Evolutionary conservation across 1,284 basidiomycete genomes (phyloP), one percentile per base, ranked within the genome.

Genomic region (Trametes hirsuta): DNA sequence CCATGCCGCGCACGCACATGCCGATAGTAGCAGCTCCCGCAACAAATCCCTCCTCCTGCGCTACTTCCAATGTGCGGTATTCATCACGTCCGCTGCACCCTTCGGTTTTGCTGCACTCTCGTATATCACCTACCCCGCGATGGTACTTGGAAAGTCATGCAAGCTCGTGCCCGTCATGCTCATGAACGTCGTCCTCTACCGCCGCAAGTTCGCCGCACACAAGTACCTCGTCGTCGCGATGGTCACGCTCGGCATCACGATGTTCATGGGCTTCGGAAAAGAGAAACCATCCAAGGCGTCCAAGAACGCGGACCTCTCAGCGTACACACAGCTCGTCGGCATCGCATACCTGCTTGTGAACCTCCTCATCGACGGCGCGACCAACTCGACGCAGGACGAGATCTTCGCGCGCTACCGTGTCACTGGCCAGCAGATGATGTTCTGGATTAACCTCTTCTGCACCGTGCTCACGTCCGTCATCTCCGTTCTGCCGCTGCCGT

Each of bases 341-440:
- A 78, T 94, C 39, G 71, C 79, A 3, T 91, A 95, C 71, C 83
- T 95, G 14, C 77, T 94, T 50, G 82, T 93, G 71, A 98, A 98
- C 77, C 84, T 99, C 25, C 77, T 92, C 18, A 83, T 99, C 49
- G 97, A 99, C 74, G 97, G 97, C 22, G 87, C 93, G 41, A 93
- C 91, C 57, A 98, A 99, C 79, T 94, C 94, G n/a, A 98, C 96
- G 2, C 97, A 99, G 75, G 97, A 99, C 74, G 93, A 98, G 77
- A 92, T 99, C 63, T 99, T 99, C 75, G 80, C 85, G 40, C 78
- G 81, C 22, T 86, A 88, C 76, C 82, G 84, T 41, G 86, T 96
- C 21, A 87, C 89, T 0, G 97, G 97, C 4, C 95, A 97, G 73
- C 97, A 99, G 74, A 98, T 99, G 95, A 99, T 99, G 97, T 90